Evolutionary conservation across 139 green algal species (phyloP).

Genomic region (Closterium sp.): DNA sequence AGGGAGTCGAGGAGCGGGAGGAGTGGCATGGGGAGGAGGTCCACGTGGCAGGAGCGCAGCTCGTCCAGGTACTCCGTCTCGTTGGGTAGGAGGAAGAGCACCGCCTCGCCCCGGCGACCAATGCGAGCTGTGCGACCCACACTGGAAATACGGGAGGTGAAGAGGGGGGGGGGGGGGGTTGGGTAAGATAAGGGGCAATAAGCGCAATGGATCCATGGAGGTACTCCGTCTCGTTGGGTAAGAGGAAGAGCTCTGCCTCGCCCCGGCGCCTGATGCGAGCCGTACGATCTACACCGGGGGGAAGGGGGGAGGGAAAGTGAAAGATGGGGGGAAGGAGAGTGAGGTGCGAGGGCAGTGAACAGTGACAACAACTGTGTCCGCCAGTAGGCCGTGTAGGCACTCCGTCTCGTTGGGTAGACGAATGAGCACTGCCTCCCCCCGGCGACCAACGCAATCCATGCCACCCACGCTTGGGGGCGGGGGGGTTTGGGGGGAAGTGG

Average conservation of each 20-base stretch:
- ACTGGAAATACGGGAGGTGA: not conserved
- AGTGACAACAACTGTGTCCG: not conserved
- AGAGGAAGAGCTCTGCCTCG: slow-evolving; percentile 80
- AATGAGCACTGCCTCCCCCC: slow-evolving; percentile 80
- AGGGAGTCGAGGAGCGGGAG: not conserved
- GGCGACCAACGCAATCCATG: slow-evolving; percentile 80
- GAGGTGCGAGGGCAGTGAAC: not conserved
- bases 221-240: slow-evolving; percentile 78
- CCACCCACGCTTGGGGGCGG: slow-evolving; percentile 66
- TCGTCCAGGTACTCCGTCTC: slow-evolving; percentile 78
- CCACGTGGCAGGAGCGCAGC: slow-evolving; percentile 55
- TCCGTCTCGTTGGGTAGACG: slow-evolving; percentile 74
- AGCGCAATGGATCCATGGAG: slow-evolving; percentile 65
- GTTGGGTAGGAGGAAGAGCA: slow-evolving; percentile 82
- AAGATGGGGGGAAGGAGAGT: not conserved
- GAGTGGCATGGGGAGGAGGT: not conserved
- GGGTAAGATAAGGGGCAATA: not conserved
- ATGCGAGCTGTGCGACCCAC: slow-evolving; percentile 88
- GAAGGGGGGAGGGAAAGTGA: not conserved
- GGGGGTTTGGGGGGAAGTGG: not conserved
- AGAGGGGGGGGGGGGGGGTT: not conserved
- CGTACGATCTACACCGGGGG: slow-evolving; percentile 71
- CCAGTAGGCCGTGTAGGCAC: slow-evolving; percentile 77
- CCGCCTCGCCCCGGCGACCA: slow-evolving; percentile 74
- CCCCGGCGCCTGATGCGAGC: slow-evolving; percentile 78